Evolutionary conservation across 441 rosid genomes (phyloP), one percentile per base, ranked within the genome.

Genomic region (Erodium texanum): DNA sequence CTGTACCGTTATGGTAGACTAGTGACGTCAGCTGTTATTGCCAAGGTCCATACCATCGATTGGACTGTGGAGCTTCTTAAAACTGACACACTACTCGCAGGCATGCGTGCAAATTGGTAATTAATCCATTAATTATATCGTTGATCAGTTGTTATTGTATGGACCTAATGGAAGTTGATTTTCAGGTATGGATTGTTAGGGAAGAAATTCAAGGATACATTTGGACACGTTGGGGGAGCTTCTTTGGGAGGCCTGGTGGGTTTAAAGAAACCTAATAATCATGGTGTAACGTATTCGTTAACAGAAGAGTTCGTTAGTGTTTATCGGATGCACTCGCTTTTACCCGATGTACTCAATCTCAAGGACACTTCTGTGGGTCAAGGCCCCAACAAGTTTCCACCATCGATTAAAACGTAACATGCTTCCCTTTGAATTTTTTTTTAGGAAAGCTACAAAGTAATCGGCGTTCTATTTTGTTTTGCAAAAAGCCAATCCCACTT

Each of bases 241-340:
- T 4, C 74, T 7, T 73, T 88, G 18, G 83, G 92, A 50, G 93
- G 92, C 14, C 10, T 84, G 22, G 90, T 90, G 1, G 96, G 96
- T 7, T 52, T 73, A 29, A 85, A 71, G 64, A 86, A 81, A 79
- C 86, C 94, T 0, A 32, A 78, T 7, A 84, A 88, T 70, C 89
- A 90, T 50, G 97, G 92, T 0, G 89, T 88, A 12, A 89, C 92
- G 0, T 90, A 85, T 65, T 90, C 94, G 4, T 73, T 90, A 23
- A 88, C 97, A 1, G 97, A 90, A 71, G 97, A 90, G 20, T 90
- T 88, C 63, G 82, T 82, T 5, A 82, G 90, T n/a, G 94, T 90
- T 22, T 90, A 90, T 45, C 73, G 94, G 43, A 83, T 90, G 92
- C 96, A 90, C 65, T 45, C 90, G 0, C 88, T 88, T 27, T 69